These are phyloP conservation scores for Chytriomyces sp. DNA, from an alignment of 192 early-diverging fungal species.

Conservation along the genomic window DNA sequence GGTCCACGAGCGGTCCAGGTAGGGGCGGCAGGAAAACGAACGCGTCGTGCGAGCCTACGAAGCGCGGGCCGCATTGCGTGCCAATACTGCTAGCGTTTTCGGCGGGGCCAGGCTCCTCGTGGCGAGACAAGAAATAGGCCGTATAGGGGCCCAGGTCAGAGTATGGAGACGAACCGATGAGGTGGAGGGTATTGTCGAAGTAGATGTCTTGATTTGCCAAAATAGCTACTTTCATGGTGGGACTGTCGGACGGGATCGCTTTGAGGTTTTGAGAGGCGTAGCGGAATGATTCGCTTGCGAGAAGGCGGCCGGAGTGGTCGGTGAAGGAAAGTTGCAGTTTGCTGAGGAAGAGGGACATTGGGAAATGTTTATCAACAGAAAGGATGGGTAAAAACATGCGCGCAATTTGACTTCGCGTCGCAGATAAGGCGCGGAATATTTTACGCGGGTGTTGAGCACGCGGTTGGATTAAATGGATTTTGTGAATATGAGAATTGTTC, in stretches of 20 bases:
- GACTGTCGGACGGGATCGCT: not conserved
- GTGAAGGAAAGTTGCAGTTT: constrained; percentile 7
- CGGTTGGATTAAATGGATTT: constrained; percentile 22
- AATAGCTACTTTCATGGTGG: constrained; percentile 13
- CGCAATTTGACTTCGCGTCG: not conserved
- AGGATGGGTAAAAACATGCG: constrained; percentile 8
- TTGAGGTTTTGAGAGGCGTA: constrained; percentile 13
- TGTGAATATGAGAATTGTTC: constrained; percentile 21
- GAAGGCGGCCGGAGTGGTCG: not conserved
- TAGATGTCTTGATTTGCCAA: constrained; percentile 28
- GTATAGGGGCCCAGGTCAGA: constrained; percentile 12
- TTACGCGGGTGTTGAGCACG: not conserved
- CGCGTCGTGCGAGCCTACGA: constrained; percentile 22
- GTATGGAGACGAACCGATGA: constrained; percentile 7
- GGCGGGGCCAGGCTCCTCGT: constrained; percentile 3
- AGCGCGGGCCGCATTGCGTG: constrained; percentile 19
- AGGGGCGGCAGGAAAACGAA: constrained; percentile 26
- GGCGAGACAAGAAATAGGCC: constrained; percentile 22
- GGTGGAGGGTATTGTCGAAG: constrained; percentile 2
- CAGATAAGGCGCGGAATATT: not conserved
- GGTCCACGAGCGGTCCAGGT: constrained; percentile 11
- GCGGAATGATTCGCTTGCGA: constrained; percentile 17
- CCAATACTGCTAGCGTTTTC: constrained; percentile 10
- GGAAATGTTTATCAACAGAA: constrained; percentile 17
- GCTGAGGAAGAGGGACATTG: not conserved